Evolutionary conservation across 2,329 filamentous ascomycete species (phyloP).

Genomic region (Onygena corvina): DNA sequence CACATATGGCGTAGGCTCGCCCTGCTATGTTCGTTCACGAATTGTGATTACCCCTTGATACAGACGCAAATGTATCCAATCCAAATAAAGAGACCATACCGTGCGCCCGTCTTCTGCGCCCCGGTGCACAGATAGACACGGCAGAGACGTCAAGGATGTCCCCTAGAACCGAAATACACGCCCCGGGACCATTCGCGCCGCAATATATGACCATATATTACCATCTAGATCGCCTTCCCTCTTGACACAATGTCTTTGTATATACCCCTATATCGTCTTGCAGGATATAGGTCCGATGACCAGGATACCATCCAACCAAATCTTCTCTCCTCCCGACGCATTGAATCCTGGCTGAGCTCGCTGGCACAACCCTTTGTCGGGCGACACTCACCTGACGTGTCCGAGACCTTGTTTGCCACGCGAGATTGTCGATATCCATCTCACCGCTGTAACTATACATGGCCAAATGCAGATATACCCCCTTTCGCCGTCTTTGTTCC

Average conservation of each 20-base stretch:
- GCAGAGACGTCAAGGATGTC: neutral
- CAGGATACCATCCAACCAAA: neutral
- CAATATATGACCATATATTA: neutral
- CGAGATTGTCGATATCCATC: neutral
- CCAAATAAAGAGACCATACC: neutral
- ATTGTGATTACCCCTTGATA: neutral
- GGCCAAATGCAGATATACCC: neutral
- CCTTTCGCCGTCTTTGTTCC: neutral
- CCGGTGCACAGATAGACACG: too few species aligned
- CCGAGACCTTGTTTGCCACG: constrained; percentile 6
- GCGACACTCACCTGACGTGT: neutral
- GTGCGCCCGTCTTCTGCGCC: neutral
- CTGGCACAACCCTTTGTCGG: constrained; percentile 6
- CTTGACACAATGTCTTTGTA: neutral
- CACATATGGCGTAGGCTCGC: constrained; percentile 20
- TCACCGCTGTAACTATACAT: constrained; percentile 4
- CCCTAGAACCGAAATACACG: constrained; percentile 1
- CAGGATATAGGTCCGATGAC: neutral
- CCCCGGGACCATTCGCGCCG: neutral
- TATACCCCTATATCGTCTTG: neutral
- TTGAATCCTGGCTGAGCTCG: neutral
- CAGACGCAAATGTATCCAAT: neutral
- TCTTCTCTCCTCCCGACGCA: neutral
- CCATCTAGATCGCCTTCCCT: neutral
- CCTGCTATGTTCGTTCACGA: neutral